phyloP scores from a whole-genome alignment of 192 early-diverging fungal genomes.

The Coemansia sp. region DNA sequence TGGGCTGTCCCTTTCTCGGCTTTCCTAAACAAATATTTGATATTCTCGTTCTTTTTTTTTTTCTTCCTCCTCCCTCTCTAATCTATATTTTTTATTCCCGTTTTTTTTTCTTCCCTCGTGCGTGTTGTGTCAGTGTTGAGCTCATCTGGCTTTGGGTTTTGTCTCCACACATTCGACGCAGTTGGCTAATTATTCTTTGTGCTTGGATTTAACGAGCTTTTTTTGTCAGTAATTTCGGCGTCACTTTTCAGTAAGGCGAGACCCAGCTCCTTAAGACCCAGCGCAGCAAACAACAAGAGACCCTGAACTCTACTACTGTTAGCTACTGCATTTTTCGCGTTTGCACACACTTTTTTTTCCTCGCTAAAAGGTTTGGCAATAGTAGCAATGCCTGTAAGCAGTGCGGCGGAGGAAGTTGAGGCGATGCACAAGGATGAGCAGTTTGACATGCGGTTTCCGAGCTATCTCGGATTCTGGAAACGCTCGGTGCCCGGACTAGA shows the following conservation, averaged over 20 bases:
- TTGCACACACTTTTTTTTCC: not conserved
- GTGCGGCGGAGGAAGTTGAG: constrained; percentile 27
- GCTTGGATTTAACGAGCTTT: not conserved
- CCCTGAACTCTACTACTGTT: not conserved
- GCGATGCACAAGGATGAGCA: constrained; percentile 47
- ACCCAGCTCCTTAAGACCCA: not conserved
- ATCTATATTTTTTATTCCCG: not conserved
- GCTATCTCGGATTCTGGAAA: constrained; percentile 80
- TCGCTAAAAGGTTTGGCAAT: not conserved
- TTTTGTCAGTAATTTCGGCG: not conserved
- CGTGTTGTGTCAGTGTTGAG: not conserved
- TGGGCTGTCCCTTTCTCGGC: not conserved
- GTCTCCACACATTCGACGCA: constrained; percentile 2
- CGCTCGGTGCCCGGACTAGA: constrained; percentile 73
- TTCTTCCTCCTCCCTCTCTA: not conserved
- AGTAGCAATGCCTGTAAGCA: constrained; percentile 36
- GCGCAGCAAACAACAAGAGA: not conserved
- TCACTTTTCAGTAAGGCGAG: not conserved
- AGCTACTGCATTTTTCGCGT: constrained; percentile 1
- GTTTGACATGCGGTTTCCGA: constrained; percentile 70
- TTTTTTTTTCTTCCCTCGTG: not conserved
- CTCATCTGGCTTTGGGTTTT: not conserved
- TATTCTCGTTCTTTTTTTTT: constrained; percentile 2
- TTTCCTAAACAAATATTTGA: not conserved
- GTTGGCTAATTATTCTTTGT: not conserved